Evolutionary conservation across 169 alveolate species (phyloP), one percentile per base, ranked within the genome.

Genomic region (Sarcocystis neurona): DNA sequence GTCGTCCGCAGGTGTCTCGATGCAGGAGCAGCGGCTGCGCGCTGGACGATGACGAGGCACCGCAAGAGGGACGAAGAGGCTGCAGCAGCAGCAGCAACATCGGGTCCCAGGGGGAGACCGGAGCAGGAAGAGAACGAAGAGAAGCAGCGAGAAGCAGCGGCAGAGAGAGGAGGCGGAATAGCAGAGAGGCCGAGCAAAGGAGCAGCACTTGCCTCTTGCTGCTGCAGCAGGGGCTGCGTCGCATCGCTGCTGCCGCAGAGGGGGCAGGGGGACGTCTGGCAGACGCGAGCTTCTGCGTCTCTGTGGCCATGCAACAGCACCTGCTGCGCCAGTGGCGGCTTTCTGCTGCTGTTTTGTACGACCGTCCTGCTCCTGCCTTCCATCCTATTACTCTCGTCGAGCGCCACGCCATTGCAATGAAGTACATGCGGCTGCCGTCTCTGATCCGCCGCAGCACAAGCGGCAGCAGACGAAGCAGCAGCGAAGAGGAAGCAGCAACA

Each of bases 251-350:
- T 4, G 20, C n/a, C 43, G 94, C 95, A 88, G 99, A 97, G 89
- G 90, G 92, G 85, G 60, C 53, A 47, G 86, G 95, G 30, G 98
- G 98, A 8, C 92, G 91, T 75, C 86, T 92, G 70, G 95, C 97
- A 10, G 95, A 94, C 85, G 84, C 85, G n/a, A 92, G 96, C 43
- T 94, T 97, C 77, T 97, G 98, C 89, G 99, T 97, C 53, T 94
- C 97, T 30, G 84, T 93, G 84, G 96, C 95, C 0, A 96, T 96
- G 98, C 89, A 95, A 89, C 85, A 93, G 58, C 96, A 96, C 87
- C 92, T 97, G 75, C 84, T 75, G 20, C 78, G 27, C 2, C 53
- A 86, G 75, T 92, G 95, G 85, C 94, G 92, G 23, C 90, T 96
- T 43, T 89, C 93, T 56, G 96, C 98, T n/a, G 90, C 90, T 27